Evolutionary conservation across 2,329 filamentous ascomycete genomes (phyloP).

Genomic region (Neoascochyta sp.): DNA sequence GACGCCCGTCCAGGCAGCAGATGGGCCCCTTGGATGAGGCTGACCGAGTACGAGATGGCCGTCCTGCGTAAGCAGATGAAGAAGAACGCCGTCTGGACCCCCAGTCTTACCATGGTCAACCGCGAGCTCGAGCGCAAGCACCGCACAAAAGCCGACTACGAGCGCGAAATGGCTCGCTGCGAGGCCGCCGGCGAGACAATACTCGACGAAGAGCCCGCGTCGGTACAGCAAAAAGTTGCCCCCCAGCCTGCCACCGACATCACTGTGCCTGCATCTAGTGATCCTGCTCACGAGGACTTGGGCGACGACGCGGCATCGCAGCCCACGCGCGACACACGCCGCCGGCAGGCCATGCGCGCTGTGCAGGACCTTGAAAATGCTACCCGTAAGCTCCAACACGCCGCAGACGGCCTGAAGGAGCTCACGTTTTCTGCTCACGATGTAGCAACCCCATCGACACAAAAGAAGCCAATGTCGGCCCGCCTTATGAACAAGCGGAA

Average conservation of each 20-base stretch:
- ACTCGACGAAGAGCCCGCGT: slow-evolving; percentile 51
- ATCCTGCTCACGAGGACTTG: slow-evolving; percentile 52
- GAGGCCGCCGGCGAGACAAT: slow-evolving; percentile 64
- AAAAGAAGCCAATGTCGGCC: slow-evolving; percentile 19
- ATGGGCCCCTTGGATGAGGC: slow-evolving; percentile 59
- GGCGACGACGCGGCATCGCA: slow-evolving; percentile 70
- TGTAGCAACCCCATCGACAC: slow-evolving; percentile 15
- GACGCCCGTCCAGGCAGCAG: slow-evolving; percentile 59
- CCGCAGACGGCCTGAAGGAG: slow-evolving; percentile 35
- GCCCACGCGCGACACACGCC: slow-evolving; percentile 61
- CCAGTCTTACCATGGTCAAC: slow-evolving; percentile 81
- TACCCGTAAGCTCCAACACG: slow-evolving; percentile 32
- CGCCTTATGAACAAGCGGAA: slow-evolving; percentile 52
- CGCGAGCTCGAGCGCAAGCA: slow-evolving; percentile 69
- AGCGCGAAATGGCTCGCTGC: slow-evolving; percentile 54
- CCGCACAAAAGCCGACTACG: slow-evolving; percentile 49
- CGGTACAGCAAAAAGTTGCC: slow-evolving; percentile 20
- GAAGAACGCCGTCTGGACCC: slow-evolving; percentile 83
- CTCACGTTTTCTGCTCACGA: slow-evolving; percentile 25
- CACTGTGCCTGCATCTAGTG: slow-evolving; percentile 10
- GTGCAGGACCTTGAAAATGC: slow-evolving; percentile 37
- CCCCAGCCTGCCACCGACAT: slow-evolving; percentile 15
- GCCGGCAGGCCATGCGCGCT: slow-evolving; percentile 47
- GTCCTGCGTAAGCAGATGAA: slow-evolving; percentile 81
- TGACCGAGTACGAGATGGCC: slow-evolving; percentile 66